phyloP scores from a whole-genome alignment of 805 yeast species.

The Gaillardinia entomophila region DNA sequence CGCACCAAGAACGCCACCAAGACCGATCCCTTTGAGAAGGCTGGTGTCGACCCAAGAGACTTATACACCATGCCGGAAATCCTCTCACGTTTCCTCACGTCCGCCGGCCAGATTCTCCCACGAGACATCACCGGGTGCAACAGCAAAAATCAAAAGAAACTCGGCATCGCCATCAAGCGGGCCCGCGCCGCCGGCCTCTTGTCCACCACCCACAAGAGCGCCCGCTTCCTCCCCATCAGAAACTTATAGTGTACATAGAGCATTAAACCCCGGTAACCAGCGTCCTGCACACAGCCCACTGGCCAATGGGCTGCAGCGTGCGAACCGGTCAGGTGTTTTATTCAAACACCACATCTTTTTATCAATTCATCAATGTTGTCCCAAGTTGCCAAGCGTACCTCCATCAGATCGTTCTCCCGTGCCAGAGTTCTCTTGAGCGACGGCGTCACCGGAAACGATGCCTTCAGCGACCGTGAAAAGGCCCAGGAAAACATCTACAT shows the following conservation, averaged over 20 bases:
- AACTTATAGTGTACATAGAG: constrained; percentile 17
- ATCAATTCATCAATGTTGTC: constrained; percentile 6
- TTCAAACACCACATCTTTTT: too few relatives aligned
- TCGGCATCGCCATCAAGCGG: constrained; percentile 74
- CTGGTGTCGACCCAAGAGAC: constrained; percentile 61
- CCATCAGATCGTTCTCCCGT: constrained; percentile 26
- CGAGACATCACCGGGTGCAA: constrained; percentile 66
- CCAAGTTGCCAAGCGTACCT: constrained; percentile 18
- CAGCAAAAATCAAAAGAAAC: constrained; percentile 59
- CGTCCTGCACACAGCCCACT: too few relatives aligned
- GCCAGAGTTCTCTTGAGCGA: constrained; percentile 12
- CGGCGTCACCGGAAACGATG: constrained; percentile 18
- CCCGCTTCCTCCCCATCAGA: constrained; percentile 38
- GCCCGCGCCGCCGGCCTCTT: constrained; percentile 76
- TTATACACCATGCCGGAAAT: constrained; percentile 68
- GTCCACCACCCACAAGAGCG: constrained; percentile 66
- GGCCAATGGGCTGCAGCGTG: too few relatives aligned
- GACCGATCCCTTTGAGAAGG: constrained; percentile 36
- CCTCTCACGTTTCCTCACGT: constrained; percentile 57
- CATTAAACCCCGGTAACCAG: too few relatives aligned
- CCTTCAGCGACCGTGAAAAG: constrained; percentile 74
- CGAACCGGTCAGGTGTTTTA: too few relatives aligned
- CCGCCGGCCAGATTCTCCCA: constrained; percentile 73
- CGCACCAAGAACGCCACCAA: constrained; percentile 4
- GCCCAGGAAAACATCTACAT: constrained; percentile 85